Conservation (phyloP, 257 asterid genomes). For the Nicotiana sylvestris region DNA sequence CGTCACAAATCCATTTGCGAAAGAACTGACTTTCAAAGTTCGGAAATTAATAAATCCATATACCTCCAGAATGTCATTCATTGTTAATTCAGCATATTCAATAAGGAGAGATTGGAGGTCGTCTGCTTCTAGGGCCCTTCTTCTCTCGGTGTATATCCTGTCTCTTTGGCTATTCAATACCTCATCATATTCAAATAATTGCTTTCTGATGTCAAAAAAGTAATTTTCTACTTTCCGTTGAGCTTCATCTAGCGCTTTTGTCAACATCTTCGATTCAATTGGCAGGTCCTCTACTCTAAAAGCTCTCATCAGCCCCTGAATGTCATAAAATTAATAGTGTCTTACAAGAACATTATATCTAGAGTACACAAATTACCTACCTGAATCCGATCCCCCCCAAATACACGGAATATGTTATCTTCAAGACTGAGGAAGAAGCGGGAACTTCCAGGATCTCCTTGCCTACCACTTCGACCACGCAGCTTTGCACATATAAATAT, state of each 20-base stretch:
- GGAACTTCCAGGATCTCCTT: slow-evolving; percentile 99
- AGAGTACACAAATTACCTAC: slow-evolving; percentile 24
- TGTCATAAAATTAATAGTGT: slow-evolving; percentile 21
- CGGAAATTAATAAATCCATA: slow-evolving; percentile 5
- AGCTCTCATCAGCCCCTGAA: slow-evolving; percentile 96
- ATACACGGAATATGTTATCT: slow-evolving; percentile 94
- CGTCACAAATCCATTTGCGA: neutral
- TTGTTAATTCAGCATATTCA: slow-evolving; percentile 96
- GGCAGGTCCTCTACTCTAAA: slow-evolving; percentile 98
- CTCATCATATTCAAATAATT: slow-evolving; percentile 89
- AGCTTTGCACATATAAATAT: slow-evolving; percentile 36
- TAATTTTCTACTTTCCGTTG: slow-evolving; percentile 97
- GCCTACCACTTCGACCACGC: slow-evolving; percentile 99
- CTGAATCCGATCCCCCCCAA: slow-evolving; percentile 99
- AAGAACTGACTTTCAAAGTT: neutral
- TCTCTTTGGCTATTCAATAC: slow-evolving; percentile 99
- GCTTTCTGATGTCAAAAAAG: slow-evolving; percentile 96
- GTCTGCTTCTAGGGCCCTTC: slow-evolving; percentile 88
- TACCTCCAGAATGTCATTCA: slow-evolving; percentile 97
- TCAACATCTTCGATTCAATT: slow-evolving; percentile 96
- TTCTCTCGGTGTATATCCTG: slow-evolving; percentile 90
- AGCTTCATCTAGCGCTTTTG: slow-evolving; percentile 98
- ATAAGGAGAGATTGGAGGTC: slow-evolving; percentile 80
- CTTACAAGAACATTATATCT: neutral
- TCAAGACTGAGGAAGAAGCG: slow-evolving; percentile 98